phyloP scores from a whole-genome alignment of 2,329 filamentous ascomycete species.

The Sarocladiaceae sp. region DNA sequence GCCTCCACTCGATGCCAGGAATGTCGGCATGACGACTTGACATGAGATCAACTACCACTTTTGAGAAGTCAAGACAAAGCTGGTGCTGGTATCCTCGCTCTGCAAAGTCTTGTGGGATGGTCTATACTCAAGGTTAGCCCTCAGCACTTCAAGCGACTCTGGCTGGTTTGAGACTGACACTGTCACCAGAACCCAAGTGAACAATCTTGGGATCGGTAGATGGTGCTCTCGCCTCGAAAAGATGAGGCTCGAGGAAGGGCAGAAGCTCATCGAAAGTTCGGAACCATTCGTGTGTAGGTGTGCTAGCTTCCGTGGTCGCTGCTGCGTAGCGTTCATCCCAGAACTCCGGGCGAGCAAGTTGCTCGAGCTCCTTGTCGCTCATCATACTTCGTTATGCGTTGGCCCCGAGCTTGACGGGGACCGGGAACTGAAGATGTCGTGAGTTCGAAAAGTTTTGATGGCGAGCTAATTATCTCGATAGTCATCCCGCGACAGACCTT shows the following conservation, averaged over 20 bases:
- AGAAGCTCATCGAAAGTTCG: slow-evolving; percentile 40
- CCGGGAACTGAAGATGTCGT: too few species aligned
- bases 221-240: slow-evolving; percentile 28
- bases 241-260: slow-evolving; percentile 36
- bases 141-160: background rate
- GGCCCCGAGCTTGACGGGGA: too few species aligned
- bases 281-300: slow-evolving; percentile 48
- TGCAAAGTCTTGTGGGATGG: slow-evolving; percentile 42
- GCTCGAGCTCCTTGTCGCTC: slow-evolving; percentile 13
- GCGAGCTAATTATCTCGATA: too few species aligned
- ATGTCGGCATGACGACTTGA: slow-evolving; percentile 29
- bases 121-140: slow-evolving; percentile 25
- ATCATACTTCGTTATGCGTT: slow-evolving; percentile 19
- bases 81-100: slow-evolving; percentile 43
- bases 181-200: slow-evolving; percentile 52
- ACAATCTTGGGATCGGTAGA: slow-evolving; percentile 37
- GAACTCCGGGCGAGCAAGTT: slow-evolving; percentile 35
- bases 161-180: slow-evolving; percentile 31
- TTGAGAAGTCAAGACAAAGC: slow-evolving; percentile 51
- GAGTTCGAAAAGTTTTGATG: too few species aligned
- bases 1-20: slow-evolving; percentile 39
- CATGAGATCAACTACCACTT: slow-evolving; percentile 48
- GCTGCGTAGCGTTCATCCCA: slow-evolving; percentile 44
- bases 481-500: too few species aligned
- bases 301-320: slow-evolving; percentile 22